Evolutionary conservation across 768 basidiomycete species (phyloP).

Genomic region (Pisolithus sp.): DNA sequence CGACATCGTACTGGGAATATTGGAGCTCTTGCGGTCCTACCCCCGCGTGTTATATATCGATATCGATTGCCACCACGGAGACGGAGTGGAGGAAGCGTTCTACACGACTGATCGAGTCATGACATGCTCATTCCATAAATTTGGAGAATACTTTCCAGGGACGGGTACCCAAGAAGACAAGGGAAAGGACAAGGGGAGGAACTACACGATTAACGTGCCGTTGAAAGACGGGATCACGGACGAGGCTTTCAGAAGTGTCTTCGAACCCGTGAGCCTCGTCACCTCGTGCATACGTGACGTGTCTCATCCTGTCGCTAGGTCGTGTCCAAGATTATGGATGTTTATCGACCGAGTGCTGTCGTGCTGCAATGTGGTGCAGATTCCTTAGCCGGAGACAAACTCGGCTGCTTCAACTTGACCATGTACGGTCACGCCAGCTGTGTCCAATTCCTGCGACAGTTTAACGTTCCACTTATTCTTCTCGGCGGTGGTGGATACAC

Average conservation of each 20-base stretch:
- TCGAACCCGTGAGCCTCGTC: slow-evolving; percentile 68
- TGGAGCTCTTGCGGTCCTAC: slow-evolving; percentile 83
- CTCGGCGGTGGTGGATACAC: slow-evolving; percentile 97
- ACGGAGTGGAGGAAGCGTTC: slow-evolving; percentile 98
- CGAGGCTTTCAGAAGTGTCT: slow-evolving; percentile 80
- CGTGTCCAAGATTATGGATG: slow-evolving; percentile 77
- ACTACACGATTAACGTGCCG: slow-evolving; percentile 91
- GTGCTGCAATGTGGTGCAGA: slow-evolving; percentile 96
- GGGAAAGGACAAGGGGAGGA: slow-evolving; percentile 76
- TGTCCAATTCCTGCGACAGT: slow-evolving; percentile 76
- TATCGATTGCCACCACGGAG: slow-evolving; percentile 97
- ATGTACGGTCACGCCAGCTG: slow-evolving; percentile 95
- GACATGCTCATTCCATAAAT: slow-evolving; percentile 97
- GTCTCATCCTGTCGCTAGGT: slow-evolving; percentile 42
- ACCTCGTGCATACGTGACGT: not conserved
- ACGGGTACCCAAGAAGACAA: slow-evolving; percentile 79
- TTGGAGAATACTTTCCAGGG: slow-evolving; percentile 77
- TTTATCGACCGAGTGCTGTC: slow-evolving; percentile 81
- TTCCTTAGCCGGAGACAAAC: slow-evolving; percentile 89
- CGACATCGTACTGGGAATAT: slow-evolving; percentile 90
- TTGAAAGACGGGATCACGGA: slow-evolving; percentile 93
- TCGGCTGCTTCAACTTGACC: slow-evolving; percentile 93
- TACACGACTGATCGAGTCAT: slow-evolving; percentile 96
- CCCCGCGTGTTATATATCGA: slow-evolving; percentile 94
- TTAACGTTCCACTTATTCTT: slow-evolving; percentile 82